phyloP scores from a whole-genome alignment of 192 early-diverging fungal species.

The Coemansia sp. region DNA sequence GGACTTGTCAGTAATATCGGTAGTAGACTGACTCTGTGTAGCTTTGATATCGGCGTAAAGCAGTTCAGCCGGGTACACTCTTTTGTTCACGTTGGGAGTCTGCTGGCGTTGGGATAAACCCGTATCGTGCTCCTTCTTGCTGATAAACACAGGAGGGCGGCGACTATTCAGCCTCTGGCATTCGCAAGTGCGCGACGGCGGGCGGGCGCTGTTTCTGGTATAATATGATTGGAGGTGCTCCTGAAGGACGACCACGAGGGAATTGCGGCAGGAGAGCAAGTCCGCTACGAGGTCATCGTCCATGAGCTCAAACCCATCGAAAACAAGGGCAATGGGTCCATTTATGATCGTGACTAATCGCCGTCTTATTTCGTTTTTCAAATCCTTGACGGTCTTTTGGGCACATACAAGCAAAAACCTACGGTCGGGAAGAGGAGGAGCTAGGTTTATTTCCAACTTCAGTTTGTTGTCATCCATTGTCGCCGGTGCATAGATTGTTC shows the following conservation, averaged over 20 bases:
- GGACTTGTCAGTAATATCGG: neutral
- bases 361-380: conserved; percentile 37
- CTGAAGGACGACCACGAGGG: conserved; percentile 6
- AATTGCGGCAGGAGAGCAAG: conserved; percentile 9
- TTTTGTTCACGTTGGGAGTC: conserved; percentile 1
- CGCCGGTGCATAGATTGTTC: neutral
- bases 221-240: neutral
- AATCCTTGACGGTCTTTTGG: conserved; percentile 33
- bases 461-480: conserved; percentile 10
- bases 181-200: neutral
- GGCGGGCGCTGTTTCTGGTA: neutral
- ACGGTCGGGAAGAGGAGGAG: conserved; percentile 27
- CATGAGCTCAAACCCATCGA: conserved; percentile 42
- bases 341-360: conserved; percentile 22
- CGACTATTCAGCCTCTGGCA: neutral
- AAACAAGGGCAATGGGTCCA: conserved; percentile 16
- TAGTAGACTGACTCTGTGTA: neutral
- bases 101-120: neutral
- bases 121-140: conserved; percentile 12
- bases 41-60: conserved; percentile 5
- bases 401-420: conserved; percentile 35
- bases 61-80: conserved; percentile 12
- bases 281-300: conserved; percentile 38
- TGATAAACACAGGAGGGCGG: conserved; percentile 1
- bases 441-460: conserved; percentile 21